These are phyloP conservation scores for Trebouxia gelatinosa DNA, from an alignment of 163 green algal species.

Conservation along the genomic window DNA sequence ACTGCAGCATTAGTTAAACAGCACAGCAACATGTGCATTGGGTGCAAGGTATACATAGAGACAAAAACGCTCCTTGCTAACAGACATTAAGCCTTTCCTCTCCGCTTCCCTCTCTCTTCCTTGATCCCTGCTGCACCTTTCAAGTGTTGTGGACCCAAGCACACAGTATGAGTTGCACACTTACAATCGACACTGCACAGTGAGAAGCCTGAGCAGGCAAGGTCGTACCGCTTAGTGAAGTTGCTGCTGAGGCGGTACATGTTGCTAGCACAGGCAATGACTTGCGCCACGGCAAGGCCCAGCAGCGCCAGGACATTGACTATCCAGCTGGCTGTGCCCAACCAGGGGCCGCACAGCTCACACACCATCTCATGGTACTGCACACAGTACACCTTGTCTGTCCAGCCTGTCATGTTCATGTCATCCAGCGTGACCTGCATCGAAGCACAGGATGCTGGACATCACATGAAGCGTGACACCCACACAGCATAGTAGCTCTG, in stretches of 20 bases:
- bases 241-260: slow-evolving; percentile 19
- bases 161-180: neutral
- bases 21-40: no score
- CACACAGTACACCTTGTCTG: slow-evolving; percentile 31
- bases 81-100: no score
- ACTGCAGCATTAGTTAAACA: no score
- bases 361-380: slow-evolving; percentile 27
- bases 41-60: no score
- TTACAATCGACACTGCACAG: neutral
- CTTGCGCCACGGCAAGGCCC: slow-evolving; percentile 21
- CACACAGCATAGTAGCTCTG: no score
- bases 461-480: no score
- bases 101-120: no score
- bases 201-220: neutral
- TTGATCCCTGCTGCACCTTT: no score
- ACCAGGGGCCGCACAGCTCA: slow-evolving; percentile 23
- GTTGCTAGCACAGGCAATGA: slow-evolving; percentile 27
- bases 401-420: slow-evolving; percentile 19
- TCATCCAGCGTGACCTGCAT: slow-evolving; percentile 28
- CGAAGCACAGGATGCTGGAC: no score
- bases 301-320: slow-evolving; percentile 16
- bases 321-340: neutral
- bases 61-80: no score
- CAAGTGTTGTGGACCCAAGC: neutral
- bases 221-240: neutral